phyloP scores from a whole-genome alignment of 495 filamentous ascomycete species.

The Hypoxylon fuscum region DNA sequence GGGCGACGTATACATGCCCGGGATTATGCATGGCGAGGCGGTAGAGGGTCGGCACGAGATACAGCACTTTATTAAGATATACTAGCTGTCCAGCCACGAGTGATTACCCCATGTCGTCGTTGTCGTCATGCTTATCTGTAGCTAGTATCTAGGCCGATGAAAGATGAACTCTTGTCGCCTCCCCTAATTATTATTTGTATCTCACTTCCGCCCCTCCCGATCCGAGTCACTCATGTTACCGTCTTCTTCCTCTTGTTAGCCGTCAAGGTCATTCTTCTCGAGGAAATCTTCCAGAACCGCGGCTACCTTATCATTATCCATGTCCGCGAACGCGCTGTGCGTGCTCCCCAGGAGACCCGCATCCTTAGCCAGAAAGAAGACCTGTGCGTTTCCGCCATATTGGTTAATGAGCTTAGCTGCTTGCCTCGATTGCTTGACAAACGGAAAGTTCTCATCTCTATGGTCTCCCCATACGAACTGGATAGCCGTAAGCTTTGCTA shows the following conservation, averaged over 20 bases:
- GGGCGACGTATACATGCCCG: conserved; percentile 20
- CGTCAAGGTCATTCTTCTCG: conserved; percentile 45
- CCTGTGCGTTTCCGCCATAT: conserved; percentile 56
- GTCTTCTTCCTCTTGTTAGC: conserved; percentile 35
- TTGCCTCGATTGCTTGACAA: conserved; percentile 44
- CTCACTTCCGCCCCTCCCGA: not conserved
- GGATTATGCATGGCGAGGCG: conserved; percentile 21
- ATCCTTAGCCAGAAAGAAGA: conserved; percentile 52
- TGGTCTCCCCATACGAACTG: conserved; percentile 61
- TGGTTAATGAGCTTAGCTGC: conserved; percentile 53
- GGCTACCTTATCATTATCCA: conserved; percentile 55
- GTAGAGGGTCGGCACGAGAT: conserved; percentile 13
- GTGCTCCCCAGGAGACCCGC: conserved; percentile 53
- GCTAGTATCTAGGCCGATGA: too few relatives aligned
- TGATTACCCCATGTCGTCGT: too few relatives aligned
- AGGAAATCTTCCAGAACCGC: conserved; percentile 52
- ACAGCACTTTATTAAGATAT: conserved; percentile 18
- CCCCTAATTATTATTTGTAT: not conserved
- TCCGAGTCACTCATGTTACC: not conserved
- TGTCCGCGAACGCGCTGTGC: conserved; percentile 57
- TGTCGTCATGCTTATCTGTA: too few relatives aligned
- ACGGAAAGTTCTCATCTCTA: conserved; percentile 43
- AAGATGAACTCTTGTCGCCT: too few relatives aligned
- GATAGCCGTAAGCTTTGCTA: conserved; percentile 50
- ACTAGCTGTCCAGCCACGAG: too few relatives aligned